phyloP scores from a whole-genome alignment of 2,329 filamentous ascomycete species.

The Talaromyces amestolkiae region DNA sequence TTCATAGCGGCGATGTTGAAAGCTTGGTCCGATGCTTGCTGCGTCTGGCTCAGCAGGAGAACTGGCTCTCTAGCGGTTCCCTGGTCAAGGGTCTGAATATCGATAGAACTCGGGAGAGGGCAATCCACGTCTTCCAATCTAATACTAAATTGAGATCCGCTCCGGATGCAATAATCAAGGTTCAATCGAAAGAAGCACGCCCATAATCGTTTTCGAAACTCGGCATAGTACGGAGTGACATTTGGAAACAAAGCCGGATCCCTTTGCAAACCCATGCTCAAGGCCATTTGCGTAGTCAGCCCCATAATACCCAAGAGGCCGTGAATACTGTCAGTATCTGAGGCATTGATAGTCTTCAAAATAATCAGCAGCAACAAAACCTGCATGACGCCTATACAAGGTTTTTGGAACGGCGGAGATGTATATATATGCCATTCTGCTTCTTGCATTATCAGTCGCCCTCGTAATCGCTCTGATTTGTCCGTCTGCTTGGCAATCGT shows the following conservation, averaged over 20 bases:
- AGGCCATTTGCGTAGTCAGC: neutral
- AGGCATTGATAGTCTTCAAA: neutral
- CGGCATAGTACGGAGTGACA: neutral
- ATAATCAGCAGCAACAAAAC: neutral
- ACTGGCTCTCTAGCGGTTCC: neutral
- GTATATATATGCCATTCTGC: neutral
- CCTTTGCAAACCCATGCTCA: neutral
- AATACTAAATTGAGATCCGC: neutral
- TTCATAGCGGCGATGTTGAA: neutral
- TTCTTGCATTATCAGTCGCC: neutral
- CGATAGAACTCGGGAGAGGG: neutral
- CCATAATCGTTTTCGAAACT: neutral
- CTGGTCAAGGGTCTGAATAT: neutral
- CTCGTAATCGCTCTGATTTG: neutral
- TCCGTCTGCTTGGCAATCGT: neutral
- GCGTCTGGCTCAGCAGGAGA: neutral
- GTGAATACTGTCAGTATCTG: neutral
- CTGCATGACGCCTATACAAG: neutral
- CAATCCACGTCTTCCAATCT: neutral
- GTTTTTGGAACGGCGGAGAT: neutral
- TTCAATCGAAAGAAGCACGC: neutral
- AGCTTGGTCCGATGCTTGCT: neutral
- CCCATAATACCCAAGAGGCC: neutral
- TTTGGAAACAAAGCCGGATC: neutral
- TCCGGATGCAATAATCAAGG: neutral